Base-by-base conservation (phyloP, 306 rosid genomes). In the Cicer arietinum region DNA sequence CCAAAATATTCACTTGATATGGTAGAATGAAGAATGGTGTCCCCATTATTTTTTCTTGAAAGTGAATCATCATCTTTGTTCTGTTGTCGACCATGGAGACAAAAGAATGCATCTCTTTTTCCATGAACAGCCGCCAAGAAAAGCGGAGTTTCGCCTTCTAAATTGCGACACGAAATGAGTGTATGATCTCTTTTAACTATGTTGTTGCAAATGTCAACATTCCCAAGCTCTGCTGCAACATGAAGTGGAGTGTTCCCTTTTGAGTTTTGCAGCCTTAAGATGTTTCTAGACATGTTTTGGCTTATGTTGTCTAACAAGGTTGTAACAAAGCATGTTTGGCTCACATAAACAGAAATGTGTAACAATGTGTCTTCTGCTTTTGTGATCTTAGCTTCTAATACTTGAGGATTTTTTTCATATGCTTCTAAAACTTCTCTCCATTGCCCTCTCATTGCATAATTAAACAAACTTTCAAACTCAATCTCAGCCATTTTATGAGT, bases 111-210 rank as follows among this genome's bases (percentile, higher is more conserved):
- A 7, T 80, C 83, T 56, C 45, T 78, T n/a, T 75, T 60, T 0
- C 89, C 85, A 78, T 77, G 50, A 74, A 70, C 7, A 47, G 87
- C 86, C 8, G 90, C 84, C 82, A 86, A 75, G 72, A 78, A 84
- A 14, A 86, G 75, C 16, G 87, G 90, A 5, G 82, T 78, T 51
- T 86, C 85, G 1, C 82, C 82, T 12, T 81, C 76, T 0, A 17
- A 4, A 59, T 85, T 85, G 0, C 67, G 74, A 12, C 20, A 3
- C 2, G 25, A 78, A 65, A 82, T 67, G 63, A 82, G 82, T 4
- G n/a, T 37, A 0, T 54, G 45, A 17, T 85, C 80, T 54, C 82
- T 77, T 10, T 8, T 72, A 2, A 75, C 84, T 6, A 86, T 86
- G 40, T 18, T 41, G 16, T 53, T 45, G 58, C 87, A 86, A 42